Conservation (phyloP, 208 protist genomes). For the Tritrichomonas musculus region DNA sequence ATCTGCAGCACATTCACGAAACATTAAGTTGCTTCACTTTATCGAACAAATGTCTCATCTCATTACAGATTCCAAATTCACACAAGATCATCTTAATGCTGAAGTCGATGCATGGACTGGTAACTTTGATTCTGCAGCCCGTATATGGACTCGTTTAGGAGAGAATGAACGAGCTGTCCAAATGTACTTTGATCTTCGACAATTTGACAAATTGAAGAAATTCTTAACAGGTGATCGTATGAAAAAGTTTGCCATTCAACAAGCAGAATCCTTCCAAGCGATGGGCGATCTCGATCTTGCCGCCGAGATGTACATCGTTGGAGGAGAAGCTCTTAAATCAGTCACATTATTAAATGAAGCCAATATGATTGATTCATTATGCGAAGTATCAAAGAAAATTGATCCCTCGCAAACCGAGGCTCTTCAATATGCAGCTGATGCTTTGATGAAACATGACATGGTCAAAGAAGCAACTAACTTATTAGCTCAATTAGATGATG, state of each 20-base stretch:
- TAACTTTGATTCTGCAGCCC: neutral
- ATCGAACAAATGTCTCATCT: neutral
- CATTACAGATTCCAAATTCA: neutral
- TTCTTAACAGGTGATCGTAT: neutral
- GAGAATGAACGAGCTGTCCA: neutral
- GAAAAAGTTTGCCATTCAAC: slow-evolving; percentile 8
- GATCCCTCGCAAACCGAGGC: neutral
- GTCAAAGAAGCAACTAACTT: neutral
- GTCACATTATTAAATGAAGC: slow-evolving; percentile 1
- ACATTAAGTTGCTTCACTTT: neutral
- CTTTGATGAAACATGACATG: neutral
- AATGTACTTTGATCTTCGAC: slow-evolving; percentile 18
- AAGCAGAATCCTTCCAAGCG: neutral
- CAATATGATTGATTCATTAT: neutral
- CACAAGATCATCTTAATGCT: neutral
- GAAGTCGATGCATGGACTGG: slow-evolving; percentile 23
- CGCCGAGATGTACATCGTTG: neutral
- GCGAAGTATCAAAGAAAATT: neutral
- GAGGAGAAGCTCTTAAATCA: neutral
- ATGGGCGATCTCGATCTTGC: slow-evolving; percentile 16
- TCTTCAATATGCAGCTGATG: slow-evolving; percentile 1
- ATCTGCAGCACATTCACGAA: neutral
- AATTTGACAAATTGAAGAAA: slow-evolving; percentile 1
- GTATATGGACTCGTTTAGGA: neutral
- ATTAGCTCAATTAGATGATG: slow-evolving; percentile 12